Conservation (phyloP, 1,284 basidiomycete species). For the Cutaneotrichosporon cutaneum region DNA sequence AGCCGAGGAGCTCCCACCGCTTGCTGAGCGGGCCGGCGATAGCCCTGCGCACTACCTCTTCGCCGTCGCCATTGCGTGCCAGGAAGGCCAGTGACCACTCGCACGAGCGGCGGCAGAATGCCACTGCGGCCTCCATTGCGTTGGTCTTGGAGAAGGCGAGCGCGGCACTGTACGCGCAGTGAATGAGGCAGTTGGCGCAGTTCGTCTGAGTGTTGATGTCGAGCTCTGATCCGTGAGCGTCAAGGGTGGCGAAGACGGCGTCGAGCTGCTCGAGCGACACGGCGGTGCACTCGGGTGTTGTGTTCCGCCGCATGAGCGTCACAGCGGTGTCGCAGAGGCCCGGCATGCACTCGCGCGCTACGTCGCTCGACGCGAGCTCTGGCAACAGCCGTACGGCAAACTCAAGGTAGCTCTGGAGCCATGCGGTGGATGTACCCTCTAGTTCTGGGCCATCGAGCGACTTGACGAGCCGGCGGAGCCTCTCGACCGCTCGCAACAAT, state of each 20-base stretch:
- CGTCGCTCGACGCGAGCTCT: neutral
- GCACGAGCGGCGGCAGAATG: constrained; percentile 36
- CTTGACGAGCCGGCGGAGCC: constrained; percentile 29
- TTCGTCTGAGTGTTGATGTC: neutral
- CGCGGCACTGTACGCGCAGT: constrained; percentile 25
- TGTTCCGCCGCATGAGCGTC: constrained; percentile 2
- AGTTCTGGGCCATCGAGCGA: constrained; percentile 13
- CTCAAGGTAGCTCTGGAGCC: constrained; percentile 20
- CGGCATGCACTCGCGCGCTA: constrained; percentile 6
- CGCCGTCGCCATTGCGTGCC: constrained; percentile 13
- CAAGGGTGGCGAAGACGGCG: neutral
- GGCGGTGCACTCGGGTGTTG: neutral
- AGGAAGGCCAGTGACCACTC: constrained; percentile 26
- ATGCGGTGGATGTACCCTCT: constrained; percentile 3
- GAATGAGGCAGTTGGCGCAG: constrained; percentile 11
- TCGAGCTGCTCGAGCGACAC: constrained; percentile 7
- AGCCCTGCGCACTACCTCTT: neutral
- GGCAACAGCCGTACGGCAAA: constrained; percentile 15
- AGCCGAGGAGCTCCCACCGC: constrained; percentile 74
- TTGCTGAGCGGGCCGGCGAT: constrained; percentile 39
- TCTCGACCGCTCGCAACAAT: constrained; percentile 23
- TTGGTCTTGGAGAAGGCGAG: constrained; percentile 39
- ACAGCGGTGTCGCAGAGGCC: constrained; percentile 18
- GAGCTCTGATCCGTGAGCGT: neutral
- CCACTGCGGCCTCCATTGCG: constrained; percentile 31